Evolutionary conservation across 2,329 filamentous ascomycete genomes (phyloP).

Genomic region (Alternaria postmessia): DNA sequence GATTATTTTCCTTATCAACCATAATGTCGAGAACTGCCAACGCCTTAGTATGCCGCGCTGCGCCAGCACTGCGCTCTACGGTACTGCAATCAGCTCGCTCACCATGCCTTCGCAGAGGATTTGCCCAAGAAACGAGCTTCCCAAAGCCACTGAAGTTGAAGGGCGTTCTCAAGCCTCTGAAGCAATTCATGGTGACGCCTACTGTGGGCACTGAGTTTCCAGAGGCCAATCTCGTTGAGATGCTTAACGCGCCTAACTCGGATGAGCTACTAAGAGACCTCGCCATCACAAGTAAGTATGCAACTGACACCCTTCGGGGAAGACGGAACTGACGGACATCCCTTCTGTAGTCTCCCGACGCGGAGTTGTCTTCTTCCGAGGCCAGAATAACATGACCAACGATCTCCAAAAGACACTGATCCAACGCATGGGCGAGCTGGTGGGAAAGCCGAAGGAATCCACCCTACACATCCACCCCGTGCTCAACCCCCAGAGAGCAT

Average conservation of each 20-base stretch:
- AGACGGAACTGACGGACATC: neutral
- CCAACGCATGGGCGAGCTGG: constrained; percentile 10
- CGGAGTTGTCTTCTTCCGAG: constrained; percentile 12
- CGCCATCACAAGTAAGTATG: constrained; percentile 7
- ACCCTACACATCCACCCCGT: constrained; percentile 11
- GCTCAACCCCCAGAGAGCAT: constrained; percentile 5
- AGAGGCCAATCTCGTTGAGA: constrained; percentile 11
- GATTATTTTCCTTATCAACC: neutral
- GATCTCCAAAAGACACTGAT: constrained; percentile 11
- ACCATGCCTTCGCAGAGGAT: constrained; percentile 11
- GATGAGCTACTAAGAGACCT: constrained; percentile 13
- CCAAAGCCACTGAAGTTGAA: constrained; percentile 10
- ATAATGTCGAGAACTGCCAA: constrained; percentile 12
- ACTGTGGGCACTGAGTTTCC: constrained; percentile 15
- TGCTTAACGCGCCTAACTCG: constrained; percentile 10
- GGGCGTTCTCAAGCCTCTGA: constrained; percentile 12
- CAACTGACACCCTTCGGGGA: neutral
- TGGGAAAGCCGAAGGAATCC: constrained; percentile 11
- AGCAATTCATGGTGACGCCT: constrained; percentile 11
- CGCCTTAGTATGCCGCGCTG: constrained; percentile 1
- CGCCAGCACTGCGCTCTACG: neutral
- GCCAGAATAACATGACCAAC: constrained; percentile 9
- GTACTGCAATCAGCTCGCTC: neutral
- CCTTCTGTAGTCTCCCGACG: neutral
- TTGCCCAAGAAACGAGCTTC: constrained; percentile 12